phyloP scores from a whole-genome alignment of 495 filamentous ascomycete species.

The Penicillium bovifimosum region DNA sequence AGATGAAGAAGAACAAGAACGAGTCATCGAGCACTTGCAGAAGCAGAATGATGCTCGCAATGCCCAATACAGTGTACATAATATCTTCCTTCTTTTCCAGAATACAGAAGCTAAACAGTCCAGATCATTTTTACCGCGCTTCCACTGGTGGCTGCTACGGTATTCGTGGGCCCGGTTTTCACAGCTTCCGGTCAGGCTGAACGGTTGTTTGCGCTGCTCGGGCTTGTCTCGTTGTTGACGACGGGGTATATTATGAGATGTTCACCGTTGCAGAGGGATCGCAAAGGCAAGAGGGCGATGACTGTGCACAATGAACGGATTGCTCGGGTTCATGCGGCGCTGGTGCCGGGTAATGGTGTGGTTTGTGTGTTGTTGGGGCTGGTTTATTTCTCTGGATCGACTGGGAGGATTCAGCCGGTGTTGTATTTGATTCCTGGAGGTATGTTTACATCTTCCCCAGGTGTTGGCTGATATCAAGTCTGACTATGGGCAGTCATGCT shows the following conservation, averaged over 20 bases:
- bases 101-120: neutral
- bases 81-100: neutral
- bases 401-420: conserved; percentile 13
- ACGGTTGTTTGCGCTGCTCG: conserved; percentile 47
- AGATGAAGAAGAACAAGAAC: conserved; percentile 73
- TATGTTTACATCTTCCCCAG: conserved; percentile 17
- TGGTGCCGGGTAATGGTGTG: conserved; percentile 23
- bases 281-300: conserved; percentile 29
- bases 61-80: conserved; percentile 50
- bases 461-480: neutral
- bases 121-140: conserved; percentile 54
- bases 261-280: conserved; percentile 29
- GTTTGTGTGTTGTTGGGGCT: conserved; percentile 26
- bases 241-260: conserved; percentile 50
- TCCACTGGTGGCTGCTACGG: conserved; percentile 44
- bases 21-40: conserved; percentile 54
- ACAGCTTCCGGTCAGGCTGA: conserved; percentile 15
- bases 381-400: conserved; percentile 17
- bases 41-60: conserved; percentile 54
- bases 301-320: conserved; percentile 11
- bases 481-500: conserved; percentile 32
- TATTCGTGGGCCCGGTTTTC: conserved; percentile 51
- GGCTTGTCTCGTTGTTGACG: conserved; percentile 52
- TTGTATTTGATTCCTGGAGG: conserved; percentile 36
- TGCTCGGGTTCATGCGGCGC: conserved; percentile 8